Base-by-base conservation (phyloP, 495 filamentous ascomycete genomes). In the Monascus purpureus region DNA sequence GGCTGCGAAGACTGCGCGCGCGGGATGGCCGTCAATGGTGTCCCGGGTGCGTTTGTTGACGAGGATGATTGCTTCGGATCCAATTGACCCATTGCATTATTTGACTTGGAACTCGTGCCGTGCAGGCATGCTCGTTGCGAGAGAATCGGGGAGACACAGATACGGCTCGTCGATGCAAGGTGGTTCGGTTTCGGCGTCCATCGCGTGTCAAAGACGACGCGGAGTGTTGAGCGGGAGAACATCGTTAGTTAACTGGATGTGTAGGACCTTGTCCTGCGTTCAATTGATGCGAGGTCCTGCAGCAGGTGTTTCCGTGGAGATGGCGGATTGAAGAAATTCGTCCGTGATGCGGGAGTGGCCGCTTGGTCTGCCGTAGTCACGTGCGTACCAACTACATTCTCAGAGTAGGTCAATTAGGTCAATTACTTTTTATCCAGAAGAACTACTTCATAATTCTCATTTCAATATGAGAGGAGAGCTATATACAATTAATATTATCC, bases 191-290 rank as follows among this genome's bases (percentile, higher is more conserved):
- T 27, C 4, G 51, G 32, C 40, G 54, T 49, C 41, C 43, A 42
- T 29, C 50, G 57, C 27, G 59, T 29, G 23, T 55, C 57, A 36
- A 58, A 50, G 31, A 47, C 49, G 19, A 53, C 38, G 26, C 59
- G 46, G 12, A 62, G 38, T 32, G 52, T 45, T 8, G 59, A 55
- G 32, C 59, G 59, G 25, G 57, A 56, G 31, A 65, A 60, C 61
- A 65, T 65, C 6, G 25, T 49, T 28, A 31, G 28, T 30, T 26
- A 38, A 31, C 38, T 32, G 30, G 28, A 24, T 29, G 11, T 20
- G 29, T 35, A 35, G 30, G 28, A 15, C 9, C 17, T 31, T 35
- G 38, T 38, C 35, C 31, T 35, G 35, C 41, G 40, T 31, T 17
- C 30, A 39, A 27, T 43, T 36, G 40, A 13, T 14, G 31, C 24